Evolutionary conservation across 1,284 basidiomycete genomes (phyloP), one percentile per base, ranked within the genome.

Genomic region (Malassezia yamatoensis): DNA sequence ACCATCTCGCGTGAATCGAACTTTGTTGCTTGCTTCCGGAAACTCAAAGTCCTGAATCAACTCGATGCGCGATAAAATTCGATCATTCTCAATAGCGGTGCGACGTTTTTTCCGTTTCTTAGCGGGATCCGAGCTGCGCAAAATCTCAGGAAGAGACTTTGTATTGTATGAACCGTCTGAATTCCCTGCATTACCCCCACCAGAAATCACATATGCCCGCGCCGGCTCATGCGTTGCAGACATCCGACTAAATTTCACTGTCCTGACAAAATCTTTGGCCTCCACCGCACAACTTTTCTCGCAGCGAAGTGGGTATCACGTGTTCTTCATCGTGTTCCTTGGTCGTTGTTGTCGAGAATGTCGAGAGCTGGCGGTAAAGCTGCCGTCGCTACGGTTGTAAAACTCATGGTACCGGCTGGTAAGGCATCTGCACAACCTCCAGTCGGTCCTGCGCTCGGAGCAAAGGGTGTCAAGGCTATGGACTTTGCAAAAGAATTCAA

Each of bases 381-480:
- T 37, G 64, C 64, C 1, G 66, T 58, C 12, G 65, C 67, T 7
- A 51, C 61, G 10, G 46, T 68, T 20, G 72, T 74, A 60, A 75
- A 90, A 70, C 80, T 96, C 50, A 80, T 96, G 48, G 85, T 96
- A 51, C 83, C 85, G 48, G 93, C 93, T 35, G 91, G 90, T 40
- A 96, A 96, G 76, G 93, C 93, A 35, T 85, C 90, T 21, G 91
- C 93, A 18, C 89, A 90, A 53, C 93, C 93, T 45, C 93, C 93
- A 16, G 87, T 98, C 50, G 94, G 93, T 67, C 93, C 94, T 51
- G 91, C 91, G 18, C 83, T 96, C 50, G 94, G 94, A 80, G 91
- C 94, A 63, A 85, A 90, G 73, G 94, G 94, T 70, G 90, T 99
- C 64, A 96, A 96, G 78, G 93, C 91, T 16, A 98, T 98, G 85